phyloP scores from a whole-genome alignment of 768 basidiomycete genomes.

The Boletus rubropictus region DNA sequence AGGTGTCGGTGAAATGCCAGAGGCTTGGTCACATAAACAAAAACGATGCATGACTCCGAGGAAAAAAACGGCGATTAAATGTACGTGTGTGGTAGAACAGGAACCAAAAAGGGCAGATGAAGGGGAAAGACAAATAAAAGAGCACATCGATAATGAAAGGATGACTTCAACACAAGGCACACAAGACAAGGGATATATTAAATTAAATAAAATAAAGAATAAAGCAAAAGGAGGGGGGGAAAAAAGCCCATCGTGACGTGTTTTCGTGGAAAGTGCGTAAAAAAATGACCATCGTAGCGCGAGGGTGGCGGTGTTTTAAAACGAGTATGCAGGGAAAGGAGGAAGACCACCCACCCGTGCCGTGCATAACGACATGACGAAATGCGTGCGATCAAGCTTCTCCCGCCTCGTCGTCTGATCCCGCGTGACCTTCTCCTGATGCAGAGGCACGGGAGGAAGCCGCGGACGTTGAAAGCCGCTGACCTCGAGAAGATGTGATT shows the following conservation, averaged over 20 bases:
- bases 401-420: constrained; percentile 17
- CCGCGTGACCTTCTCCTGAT: constrained; percentile 11
- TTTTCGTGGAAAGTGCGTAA: constrained; percentile 22
- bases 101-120: not conserved
- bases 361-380: constrained; percentile 15
- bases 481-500: constrained; percentile 15
- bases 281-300: constrained; percentile 17
- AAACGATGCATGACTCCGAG: constrained; percentile 1
- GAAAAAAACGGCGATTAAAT: constrained; percentile 18
- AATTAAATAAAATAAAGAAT: not conserved
- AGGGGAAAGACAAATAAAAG: not conserved
- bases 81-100: constrained; percentile 17
- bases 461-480: constrained; percentile 12
- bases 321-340: not conserved
- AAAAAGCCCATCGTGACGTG: constrained; percentile 18
- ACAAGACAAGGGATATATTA: too few relatives aligned
- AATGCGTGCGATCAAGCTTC: constrained; percentile 14
- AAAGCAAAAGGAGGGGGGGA: not conserved
- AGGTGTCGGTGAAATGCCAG: not conserved
- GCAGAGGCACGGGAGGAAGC: constrained; percentile 11
- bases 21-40: constrained; percentile 7
- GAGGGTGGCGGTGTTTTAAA: constrained; percentile 3
- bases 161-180: not conserved
- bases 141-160: not conserved
- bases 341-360: not conserved